Base-by-base conservation (phyloP, 2,329 filamentous ascomycete genomes). In the Fusarium camptoceras region DNA sequence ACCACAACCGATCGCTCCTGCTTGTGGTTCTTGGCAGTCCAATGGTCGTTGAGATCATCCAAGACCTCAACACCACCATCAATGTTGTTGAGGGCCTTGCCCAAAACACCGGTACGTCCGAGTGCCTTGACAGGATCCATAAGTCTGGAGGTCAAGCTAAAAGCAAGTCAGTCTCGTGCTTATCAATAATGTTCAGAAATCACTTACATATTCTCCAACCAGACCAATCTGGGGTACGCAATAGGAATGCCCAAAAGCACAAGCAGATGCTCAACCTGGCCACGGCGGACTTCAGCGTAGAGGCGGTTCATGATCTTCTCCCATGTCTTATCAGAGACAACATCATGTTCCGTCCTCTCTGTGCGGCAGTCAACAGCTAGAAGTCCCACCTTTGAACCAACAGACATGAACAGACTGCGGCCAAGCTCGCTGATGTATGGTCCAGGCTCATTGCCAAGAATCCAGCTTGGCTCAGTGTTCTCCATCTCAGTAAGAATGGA, bases 21-120 rank as follows among this genome's bases (percentile, higher is more conserved):
- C 78, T 98, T 99, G 83, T 98, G 94, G 76, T 94, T 93, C 77
- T 94, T 97, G 39, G 95, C 93, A 1, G 95, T 98, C 96, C 96
- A 99, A 78, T 99, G 95, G 79, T 98, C 96, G 77, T 98, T 95
- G 12, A 97, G 83, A 74, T 97, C 94, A 77, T 97, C 94, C 28
- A 97, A 84, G 16, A 98, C 92, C 79, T 98, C 96, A 8, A 96
- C 92, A 20, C 94, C 94, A 24, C 94, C 94, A 76, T 98, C 94
- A 73, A 97, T 94, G 72, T 92, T 92, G 82, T 97, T 97, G 41
- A 97, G 84, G 44, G 97, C 89, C 64, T 88, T 88, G 6, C 94
- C 93, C 54, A 98, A 85, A 71, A 97, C 80, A 3, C 95, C 94
- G 37, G 91, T 88, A 75, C 93, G 92, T 41, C 94, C 93, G 25